These are phyloP conservation scores for Leucogyrophana mollusca DNA, from an alignment of 768 basidiomycete genomes.

Conservation along the genomic window DNA sequence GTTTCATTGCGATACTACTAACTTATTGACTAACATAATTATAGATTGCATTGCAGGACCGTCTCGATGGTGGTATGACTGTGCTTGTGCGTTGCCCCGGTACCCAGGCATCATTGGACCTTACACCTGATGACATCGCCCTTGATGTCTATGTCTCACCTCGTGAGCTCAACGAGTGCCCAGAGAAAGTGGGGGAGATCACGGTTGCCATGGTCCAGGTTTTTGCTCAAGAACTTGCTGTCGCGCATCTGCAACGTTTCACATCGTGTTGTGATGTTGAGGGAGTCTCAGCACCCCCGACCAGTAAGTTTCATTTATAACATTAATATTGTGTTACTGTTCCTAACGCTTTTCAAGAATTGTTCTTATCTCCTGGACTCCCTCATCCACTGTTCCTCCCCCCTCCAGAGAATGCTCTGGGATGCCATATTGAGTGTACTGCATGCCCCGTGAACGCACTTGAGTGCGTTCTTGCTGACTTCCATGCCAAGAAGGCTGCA, in stretches of 20 bases:
- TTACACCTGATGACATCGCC: not conserved
- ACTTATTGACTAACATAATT: not conserved
- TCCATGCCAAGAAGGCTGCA: too few species aligned
- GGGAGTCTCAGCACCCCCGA: not conserved
- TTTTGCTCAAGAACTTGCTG: slow-evolving; percentile 8
- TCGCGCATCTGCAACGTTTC: slow-evolving; percentile 4
- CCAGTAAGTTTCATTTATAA: not conserved
- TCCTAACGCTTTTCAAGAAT: not conserved
- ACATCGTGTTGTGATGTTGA: slow-evolving; percentile 3
- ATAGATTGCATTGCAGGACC: slow-evolving; percentile 7
- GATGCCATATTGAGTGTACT: not conserved
- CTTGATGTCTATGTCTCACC: not conserved
- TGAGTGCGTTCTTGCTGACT: too few species aligned
- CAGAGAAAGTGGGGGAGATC: not conserved
- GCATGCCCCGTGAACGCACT: not conserved
- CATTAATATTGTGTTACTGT: not conserved
- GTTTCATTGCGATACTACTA: not conserved
- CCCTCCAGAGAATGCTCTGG: not conserved
- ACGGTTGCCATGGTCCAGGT: slow-evolving; percentile 4
- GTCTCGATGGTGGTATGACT: slow-evolving; percentile 6
- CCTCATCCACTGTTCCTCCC: not conserved
- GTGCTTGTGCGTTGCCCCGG: slow-evolving; percentile 7
- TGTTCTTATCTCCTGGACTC: not conserved
- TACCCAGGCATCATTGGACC: not conserved
- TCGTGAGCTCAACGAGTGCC: not conserved